These are phyloP conservation scores for barley (Hordeum vulgare) DNA, from an alignment of 176 grass and related monocot species.

Conservation along the genomic window MorexV3_pseudomolecules_assembly NC_058521.1:529305624-529306123, in stretches of 20 bases:
- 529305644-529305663: conserved; percentile 22
- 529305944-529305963: not conserved
- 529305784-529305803: not conserved
- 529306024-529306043: too few relatives aligned
- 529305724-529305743: conserved; percentile 5
- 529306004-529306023: not conserved
- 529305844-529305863: not conserved
- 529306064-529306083: not conserved
- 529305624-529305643: not conserved
- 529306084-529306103: not conserved
- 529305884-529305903: conserved; percentile 18
- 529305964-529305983: not conserved
- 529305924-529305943: not conserved
- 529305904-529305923: not conserved
- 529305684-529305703: not conserved
- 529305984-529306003: not conserved
- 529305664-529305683: conserved; percentile 23
- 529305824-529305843: not conserved
- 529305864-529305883: not conserved
- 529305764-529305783: not conserved
- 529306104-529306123: not conserved
- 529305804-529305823: not conserved
- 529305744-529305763: conserved; percentile 3
- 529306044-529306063: not conserved
- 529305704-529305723: not conserved